These are phyloP conservation scores for Claviceps sp. DNA, from an alignment of 2,329 filamentous ascomycete genomes.

Conservation along the genomic window DNA sequence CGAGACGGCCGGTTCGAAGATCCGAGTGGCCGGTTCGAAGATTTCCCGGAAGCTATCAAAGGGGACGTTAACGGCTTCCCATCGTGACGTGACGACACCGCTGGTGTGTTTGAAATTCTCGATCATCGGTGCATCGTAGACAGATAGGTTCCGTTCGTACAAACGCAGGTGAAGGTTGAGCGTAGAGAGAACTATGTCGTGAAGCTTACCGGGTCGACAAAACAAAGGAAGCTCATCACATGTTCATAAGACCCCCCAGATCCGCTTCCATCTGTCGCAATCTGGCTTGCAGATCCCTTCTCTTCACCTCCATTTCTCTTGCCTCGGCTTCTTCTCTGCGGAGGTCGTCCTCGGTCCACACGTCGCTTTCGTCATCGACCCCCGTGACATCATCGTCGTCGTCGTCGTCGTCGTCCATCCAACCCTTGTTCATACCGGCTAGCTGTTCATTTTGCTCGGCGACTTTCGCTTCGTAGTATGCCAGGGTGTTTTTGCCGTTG, in stretches of 20 bases:
- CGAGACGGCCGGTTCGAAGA: slow-evolving; percentile 18
- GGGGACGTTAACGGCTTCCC: slow-evolving; percentile 31
- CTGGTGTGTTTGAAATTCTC: slow-evolving; percentile 55
- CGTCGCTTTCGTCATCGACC: slow-evolving; percentile 31
- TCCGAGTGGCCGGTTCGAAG: slow-evolving; percentile 42
- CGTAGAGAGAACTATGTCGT: no score
- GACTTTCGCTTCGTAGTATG: slow-evolving; percentile 69
- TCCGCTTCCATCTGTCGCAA: slow-evolving; percentile 42
- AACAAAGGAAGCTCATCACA: slow-evolving; percentile 23
- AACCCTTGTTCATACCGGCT: slow-evolving; percentile 56
- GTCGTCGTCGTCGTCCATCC: slow-evolving; percentile 40
- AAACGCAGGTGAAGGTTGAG: not conserved
- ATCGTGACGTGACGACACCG: slow-evolving; percentile 61
- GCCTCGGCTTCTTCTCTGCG: slow-evolving; percentile 55
- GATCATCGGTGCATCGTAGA: slow-evolving; percentile 35
- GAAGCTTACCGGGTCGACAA: not conserved
- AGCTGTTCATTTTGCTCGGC: slow-evolving; percentile 62
- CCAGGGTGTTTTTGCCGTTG: slow-evolving; percentile 58
- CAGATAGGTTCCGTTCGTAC: not conserved
- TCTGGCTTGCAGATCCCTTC: slow-evolving; percentile 40
- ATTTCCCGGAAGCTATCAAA: slow-evolving; percentile 34
- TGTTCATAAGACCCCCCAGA: slow-evolving; percentile 37
- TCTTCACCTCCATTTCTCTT: slow-evolving; percentile 40
- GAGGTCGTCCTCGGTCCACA: slow-evolving; percentile 56
- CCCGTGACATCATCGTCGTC: slow-evolving; percentile 42